These are phyloP conservation scores for Globisporangium cystogenes DNA, from an alignment of 352 stramenopile species.

Conservation along the genomic window DNA sequence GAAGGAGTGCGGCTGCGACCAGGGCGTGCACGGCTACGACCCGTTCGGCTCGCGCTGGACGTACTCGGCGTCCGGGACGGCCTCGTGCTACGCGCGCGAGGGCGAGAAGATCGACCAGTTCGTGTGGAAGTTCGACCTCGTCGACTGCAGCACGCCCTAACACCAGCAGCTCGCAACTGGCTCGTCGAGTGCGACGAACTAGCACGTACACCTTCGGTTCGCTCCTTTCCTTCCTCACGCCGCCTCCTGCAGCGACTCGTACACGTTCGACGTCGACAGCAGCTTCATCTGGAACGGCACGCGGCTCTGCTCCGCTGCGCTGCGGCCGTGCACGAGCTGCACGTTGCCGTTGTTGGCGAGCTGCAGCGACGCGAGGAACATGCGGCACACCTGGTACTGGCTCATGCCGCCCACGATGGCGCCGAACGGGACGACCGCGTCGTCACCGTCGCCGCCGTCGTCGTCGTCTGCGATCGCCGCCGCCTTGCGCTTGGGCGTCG, in stretches of 20 bases:
- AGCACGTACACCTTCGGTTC: too few relatives aligned
- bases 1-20: background rate
- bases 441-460: constrained; percentile 13
- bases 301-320: constrained; percentile 38
- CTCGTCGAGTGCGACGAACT: too few relatives aligned
- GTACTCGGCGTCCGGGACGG: background rate
- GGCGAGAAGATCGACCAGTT: background rate
- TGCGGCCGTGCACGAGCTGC: constrained; percentile 66
- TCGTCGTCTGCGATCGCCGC: constrained; percentile 18
- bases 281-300: constrained; percentile 72
- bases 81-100: background rate
- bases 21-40: background rate
- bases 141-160: background rate
- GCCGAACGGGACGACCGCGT: constrained; percentile 41
- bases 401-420: constrained; percentile 46
- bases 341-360: constrained; percentile 90
- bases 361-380: constrained; percentile 90
- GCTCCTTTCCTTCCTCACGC: too few relatives aligned
- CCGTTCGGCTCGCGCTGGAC: background rate
- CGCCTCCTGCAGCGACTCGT: constrained; percentile 41
- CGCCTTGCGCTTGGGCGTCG: constrained; percentile 26
- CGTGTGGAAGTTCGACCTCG: background rate
- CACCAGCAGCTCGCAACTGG: too few relatives aligned
- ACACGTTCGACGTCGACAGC: constrained; percentile 51
- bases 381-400: constrained; percentile 80